These are phyloP conservation scores for Cnidoscolus chayamansa DNA, from an alignment of 441 rosid genomes.

Conservation along the genomic window DNA sequence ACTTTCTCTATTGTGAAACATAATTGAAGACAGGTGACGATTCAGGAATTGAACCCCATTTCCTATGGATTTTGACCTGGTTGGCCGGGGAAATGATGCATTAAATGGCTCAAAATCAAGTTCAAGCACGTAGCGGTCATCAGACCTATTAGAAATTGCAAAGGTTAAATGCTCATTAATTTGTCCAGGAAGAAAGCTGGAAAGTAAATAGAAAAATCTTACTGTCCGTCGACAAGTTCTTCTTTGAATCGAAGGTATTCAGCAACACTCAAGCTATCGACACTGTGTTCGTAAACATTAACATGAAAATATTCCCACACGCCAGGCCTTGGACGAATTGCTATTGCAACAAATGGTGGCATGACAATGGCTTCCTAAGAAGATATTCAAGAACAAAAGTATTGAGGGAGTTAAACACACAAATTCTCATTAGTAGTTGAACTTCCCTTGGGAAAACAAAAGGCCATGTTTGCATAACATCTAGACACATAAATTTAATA, in stretches of 20 bases:
- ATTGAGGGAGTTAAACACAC: background rate
- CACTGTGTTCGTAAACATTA: slow-evolving; percentile 62
- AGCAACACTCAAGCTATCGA: slow-evolving; percentile 58
- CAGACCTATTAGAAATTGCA: slow-evolving; percentile 24
- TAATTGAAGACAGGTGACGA: slow-evolving; percentile 75
- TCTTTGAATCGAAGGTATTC: slow-evolving; percentile 79
- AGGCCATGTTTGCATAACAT: background rate
- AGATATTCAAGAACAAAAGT: background rate
- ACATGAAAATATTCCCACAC: slow-evolving; percentile 87
- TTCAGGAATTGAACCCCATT: slow-evolving; percentile 85
- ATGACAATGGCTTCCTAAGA: slow-evolving; percentile 66
- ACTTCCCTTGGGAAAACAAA: background rate
- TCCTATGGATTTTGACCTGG: slow-evolving; percentile 72
- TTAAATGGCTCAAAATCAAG: slow-evolving; percentile 84
- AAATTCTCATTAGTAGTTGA: background rate
- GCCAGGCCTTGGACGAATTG: slow-evolving; percentile 75
- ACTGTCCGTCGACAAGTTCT: slow-evolving; percentile 61
- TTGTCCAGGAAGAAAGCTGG: background rate
- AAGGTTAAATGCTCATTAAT: background rate
- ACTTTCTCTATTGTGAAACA: slow-evolving; percentile 74
- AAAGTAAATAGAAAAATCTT: slow-evolving; percentile 10
- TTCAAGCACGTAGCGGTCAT: slow-evolving; percentile 50
- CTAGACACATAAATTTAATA: background rate
- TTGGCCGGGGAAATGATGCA: slow-evolving; percentile 65
- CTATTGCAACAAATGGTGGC: slow-evolving; percentile 72